Conservation (phyloP, 2,329 filamentous ascomycete genomes). For the Diaporthe sp. region DNA sequence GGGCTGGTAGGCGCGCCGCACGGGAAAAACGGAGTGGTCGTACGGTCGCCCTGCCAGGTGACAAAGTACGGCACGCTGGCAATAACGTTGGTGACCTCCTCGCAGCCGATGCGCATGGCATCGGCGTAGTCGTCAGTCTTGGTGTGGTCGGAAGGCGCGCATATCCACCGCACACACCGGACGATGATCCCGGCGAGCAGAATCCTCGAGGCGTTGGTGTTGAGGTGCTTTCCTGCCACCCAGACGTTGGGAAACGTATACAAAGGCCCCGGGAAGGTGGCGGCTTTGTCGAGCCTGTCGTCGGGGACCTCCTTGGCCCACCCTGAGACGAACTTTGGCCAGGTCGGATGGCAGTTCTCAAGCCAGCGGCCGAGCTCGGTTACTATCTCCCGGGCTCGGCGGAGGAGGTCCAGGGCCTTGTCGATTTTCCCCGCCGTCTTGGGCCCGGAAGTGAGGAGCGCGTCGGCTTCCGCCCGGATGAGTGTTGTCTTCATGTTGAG, state of each 20-base stretch:
- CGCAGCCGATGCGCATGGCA: slow-evolving; percentile 42
- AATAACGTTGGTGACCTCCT: slow-evolving; percentile 45
- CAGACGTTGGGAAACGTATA: slow-evolving; percentile 45
- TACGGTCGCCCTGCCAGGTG: slow-evolving; percentile 44
- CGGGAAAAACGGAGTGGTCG: slow-evolving; percentile 46
- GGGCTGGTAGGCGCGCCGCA: slow-evolving; percentile 46
- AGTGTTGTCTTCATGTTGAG: slow-evolving; percentile 47
- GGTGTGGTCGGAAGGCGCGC: slow-evolving; percentile 44
- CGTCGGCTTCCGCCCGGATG: slow-evolving; percentile 46
- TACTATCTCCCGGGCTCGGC: slow-evolving; percentile 42
- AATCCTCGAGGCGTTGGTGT: slow-evolving; percentile 45
- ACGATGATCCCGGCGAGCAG: slow-evolving; percentile 45
- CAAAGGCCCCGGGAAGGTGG: slow-evolving; percentile 44
- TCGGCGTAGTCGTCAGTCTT: slow-evolving; percentile 44
- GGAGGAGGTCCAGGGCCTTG: slow-evolving; percentile 44
- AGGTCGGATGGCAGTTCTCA: slow-evolving; percentile 43
- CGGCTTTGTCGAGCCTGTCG: slow-evolving; percentile 39
- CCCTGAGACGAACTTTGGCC: slow-evolving; percentile 43
- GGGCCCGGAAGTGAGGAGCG: slow-evolving; percentile 40
- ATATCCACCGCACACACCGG: slow-evolving; percentile 46
- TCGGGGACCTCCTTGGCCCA: slow-evolving; percentile 42
- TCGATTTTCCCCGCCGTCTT: slow-evolving; percentile 45
- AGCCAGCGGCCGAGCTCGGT: slow-evolving; percentile 45
- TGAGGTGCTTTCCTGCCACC: slow-evolving; percentile 47
- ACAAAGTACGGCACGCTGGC: slow-evolving; percentile 46